These are phyloP conservation scores for Pulveroboletus sp. DNA, from an alignment of 768 basidiomycete genomes.

Conservation along the genomic window DNA sequence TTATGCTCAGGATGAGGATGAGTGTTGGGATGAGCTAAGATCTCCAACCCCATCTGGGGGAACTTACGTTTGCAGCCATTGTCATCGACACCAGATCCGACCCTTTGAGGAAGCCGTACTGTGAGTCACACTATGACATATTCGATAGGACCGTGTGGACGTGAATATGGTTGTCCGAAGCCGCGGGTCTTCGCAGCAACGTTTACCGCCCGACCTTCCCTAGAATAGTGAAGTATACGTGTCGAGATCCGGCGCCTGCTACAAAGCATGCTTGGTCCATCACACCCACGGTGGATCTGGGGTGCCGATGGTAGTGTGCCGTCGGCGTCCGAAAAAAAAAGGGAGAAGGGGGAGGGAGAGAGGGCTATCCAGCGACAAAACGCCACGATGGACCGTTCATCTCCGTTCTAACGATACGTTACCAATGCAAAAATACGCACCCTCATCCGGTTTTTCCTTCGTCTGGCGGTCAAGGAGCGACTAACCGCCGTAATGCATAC, in stretches of 20 bases:
- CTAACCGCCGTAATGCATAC: too few relatives aligned
- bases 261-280: background rate
- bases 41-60: background rate
- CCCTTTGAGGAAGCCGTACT: background rate
- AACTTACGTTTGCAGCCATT: background rate
- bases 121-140: too few relatives aligned
- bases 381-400: background rate
- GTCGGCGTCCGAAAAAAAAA: too few relatives aligned
- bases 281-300: background rate
- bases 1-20: too few relatives aligned
- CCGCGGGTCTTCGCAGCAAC: too few relatives aligned
- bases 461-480: background rate
- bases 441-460: too few relatives aligned
- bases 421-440: conserved; percentile 7
- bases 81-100: background rate
- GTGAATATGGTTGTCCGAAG: background rate
- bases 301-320: background rate
- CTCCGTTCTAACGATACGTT: too few relatives aligned
- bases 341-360: background rate
- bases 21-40: background rate
- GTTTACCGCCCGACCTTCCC: background rate
- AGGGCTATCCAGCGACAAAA: too few relatives aligned
- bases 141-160: background rate
- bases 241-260: background rate
- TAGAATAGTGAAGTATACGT: background rate